Evolutionary conservation across 2,329 filamentous ascomycete species (phyloP), one percentile per base, ranked within the genome.

Genomic region (Chrysoporthe deuterocubensis): DNA sequence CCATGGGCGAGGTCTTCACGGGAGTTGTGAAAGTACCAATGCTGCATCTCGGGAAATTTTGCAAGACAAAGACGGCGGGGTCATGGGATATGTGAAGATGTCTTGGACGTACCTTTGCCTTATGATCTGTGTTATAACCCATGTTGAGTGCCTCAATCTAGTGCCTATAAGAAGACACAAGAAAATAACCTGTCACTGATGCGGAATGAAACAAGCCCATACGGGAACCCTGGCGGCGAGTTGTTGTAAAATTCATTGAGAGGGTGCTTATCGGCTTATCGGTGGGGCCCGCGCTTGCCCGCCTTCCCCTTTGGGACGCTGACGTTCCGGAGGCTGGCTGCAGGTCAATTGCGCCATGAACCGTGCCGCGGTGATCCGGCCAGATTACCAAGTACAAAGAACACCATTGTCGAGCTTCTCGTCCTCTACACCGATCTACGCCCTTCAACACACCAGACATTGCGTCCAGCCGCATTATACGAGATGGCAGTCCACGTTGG

Each of bases 401-500:
- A 50, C 7, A 16, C 34, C 59, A 61, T 18, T 14, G 16, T 40
- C 57, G 61, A 40, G 37, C 57, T 18, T 16, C 42, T 42, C 26
- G 11, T 56, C 37, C 9, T 50, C 50, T 5, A 46, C 26, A 58
- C 4, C 54, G 13, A 40, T 58, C 46, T 42, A 61, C 44, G 59
- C 13, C 46, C 50, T 43, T 43, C 50, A 18, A 58, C 14, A 50
- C 52, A 46, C 46, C 42, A 32, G 21, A 11, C n/a, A 6, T 9
- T 18, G 26, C 26, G 42, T n/a, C 26, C 26, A 16, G 18, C 14
- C 7, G 5, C 37, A 40, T 32, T 1, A 37, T 43, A 54, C 79
- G 26, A 61, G 18, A 83, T 87, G 84, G 80, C 81, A 34, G 79
- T 87, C 60, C 83, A 81, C 68, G 90, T 95, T 73, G 82, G 82